Conservation (phyloP, 495 filamentous ascomycete genomes). For the Ramalina peruviana region DNA sequence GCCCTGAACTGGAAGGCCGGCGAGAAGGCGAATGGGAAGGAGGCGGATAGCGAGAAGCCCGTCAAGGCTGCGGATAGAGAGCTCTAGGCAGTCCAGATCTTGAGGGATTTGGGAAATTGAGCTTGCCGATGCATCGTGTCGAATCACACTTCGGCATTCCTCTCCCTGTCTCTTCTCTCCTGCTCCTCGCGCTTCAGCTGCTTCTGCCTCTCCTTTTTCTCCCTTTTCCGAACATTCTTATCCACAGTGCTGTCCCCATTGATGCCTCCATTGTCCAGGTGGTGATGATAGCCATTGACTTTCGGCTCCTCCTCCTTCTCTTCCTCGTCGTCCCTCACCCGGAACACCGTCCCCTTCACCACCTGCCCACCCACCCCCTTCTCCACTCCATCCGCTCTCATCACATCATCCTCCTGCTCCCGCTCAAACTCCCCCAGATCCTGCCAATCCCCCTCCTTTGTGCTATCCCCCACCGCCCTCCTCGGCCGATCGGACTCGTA, state of each 20-base stretch:
- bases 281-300: no score
- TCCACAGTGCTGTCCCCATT: constrained; percentile 15
- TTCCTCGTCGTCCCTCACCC: constrained; percentile 8
- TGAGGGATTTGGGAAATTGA: background rate
- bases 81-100: constrained; percentile 24
- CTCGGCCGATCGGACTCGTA: background rate
- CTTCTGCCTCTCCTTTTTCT: constrained; percentile 36
- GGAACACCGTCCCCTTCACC: constrained; percentile 14
- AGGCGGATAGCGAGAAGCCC: constrained; percentile 37
- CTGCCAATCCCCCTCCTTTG: constrained; percentile 26
- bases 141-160: constrained; percentile 11
- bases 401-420: constrained; percentile 27
- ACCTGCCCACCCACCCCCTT: constrained; percentile 1
- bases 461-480: background rate
- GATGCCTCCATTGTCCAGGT: constrained; percentile 1
- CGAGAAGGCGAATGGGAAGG: constrained; percentile 36
- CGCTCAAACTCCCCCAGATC: constrained; percentile 36
- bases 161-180: constrained; percentile 23
- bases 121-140: background rate
- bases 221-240: constrained; percentile 35
- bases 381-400: constrained; percentile 14
- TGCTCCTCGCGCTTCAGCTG: constrained; percentile 30
- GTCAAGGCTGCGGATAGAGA: constrained; percentile 45
- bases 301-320: constrained; percentile 11
- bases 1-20: constrained; percentile 71